These are phyloP conservation scores for Rhodotorula mucilaginosa DNA, from an alignment of 1,284 basidiomycete species.

Conservation along the genomic window DNA sequence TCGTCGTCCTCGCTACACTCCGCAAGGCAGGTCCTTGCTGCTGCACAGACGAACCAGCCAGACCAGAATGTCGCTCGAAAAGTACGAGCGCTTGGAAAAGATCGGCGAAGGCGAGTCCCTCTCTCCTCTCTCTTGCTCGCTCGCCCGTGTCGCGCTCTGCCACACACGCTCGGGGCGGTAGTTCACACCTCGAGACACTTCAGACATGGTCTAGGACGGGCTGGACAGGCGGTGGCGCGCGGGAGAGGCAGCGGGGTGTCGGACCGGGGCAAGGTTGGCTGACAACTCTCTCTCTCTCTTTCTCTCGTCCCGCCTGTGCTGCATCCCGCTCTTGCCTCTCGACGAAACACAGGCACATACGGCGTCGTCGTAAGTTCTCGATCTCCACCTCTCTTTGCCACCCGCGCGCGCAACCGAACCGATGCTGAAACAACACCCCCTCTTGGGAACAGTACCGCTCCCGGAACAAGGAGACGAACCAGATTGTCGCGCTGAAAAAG, in stretches of 20 bases:
- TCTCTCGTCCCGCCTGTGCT: neutral
- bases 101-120: constrained; percentile 42
- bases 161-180: neutral
- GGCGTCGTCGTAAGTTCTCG: constrained; percentile 79
- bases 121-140: neutral
- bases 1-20: neutral
- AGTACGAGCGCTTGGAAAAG: constrained; percentile 45
- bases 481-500: constrained; percentile 93
- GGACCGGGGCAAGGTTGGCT: constrained; percentile 4
- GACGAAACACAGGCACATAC: constrained; percentile 72
- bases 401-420: too few relatives aligned
- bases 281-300: constrained; percentile 6
- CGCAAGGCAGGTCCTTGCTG: too few relatives aligned
- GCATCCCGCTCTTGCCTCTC: too few relatives aligned
- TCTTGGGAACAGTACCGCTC: constrained; percentile 41
- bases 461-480: constrained; percentile 57
- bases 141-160: neutral
- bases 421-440: neutral
- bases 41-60: neutral
- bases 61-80: constrained; percentile 39
- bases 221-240: neutral
- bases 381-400: neutral
- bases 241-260: too few relatives aligned
- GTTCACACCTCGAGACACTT: too few relatives aligned
- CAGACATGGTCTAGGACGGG: too few relatives aligned